phyloP scores from a whole-genome alignment of 2,329 filamentous ascomycete species.

The Neurospora sp. region DNA sequence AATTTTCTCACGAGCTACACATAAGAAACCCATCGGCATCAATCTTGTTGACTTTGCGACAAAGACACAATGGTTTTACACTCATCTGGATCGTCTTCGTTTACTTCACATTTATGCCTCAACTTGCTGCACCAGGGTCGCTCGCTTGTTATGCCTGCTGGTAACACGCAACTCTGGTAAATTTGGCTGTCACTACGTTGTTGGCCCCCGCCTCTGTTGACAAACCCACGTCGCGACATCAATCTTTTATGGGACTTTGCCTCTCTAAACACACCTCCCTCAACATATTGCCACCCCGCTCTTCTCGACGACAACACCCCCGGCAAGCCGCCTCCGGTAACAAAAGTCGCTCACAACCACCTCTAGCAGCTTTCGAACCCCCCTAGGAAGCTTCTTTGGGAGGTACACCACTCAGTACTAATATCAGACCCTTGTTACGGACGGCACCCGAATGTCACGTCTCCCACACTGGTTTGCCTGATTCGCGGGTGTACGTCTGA shows the following conservation, averaged over 20 bases:
- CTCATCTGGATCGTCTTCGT: not conserved
- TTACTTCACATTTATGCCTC: not conserved
- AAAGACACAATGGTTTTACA: too few species aligned
- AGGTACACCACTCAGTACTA: not conserved
- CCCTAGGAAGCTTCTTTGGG: not conserved
- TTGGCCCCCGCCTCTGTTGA: not conserved
- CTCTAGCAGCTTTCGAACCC: not conserved
- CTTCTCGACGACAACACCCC: not conserved
- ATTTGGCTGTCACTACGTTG: not conserved
- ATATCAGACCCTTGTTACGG: not conserved
- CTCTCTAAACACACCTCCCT: not conserved
- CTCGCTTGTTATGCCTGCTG: not conserved
- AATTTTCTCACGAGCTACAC: too few species aligned
- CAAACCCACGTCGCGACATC: not conserved
- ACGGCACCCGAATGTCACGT: not conserved
- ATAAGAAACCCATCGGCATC: not conserved
- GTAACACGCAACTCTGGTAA: not conserved
- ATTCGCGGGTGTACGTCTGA: not conserved
- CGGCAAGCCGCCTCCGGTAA: not conserved
- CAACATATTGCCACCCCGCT: not conserved
- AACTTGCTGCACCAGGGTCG: not conserved
- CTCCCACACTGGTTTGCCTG: not conserved
- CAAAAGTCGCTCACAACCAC: not conserved
- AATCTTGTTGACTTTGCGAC: too few species aligned
- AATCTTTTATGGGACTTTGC: not conserved